These are phyloP conservation scores for Bathelium albidoporum DNA, from an alignment of 495 filamentous ascomycete genomes.

Conservation along the genomic window DNA sequence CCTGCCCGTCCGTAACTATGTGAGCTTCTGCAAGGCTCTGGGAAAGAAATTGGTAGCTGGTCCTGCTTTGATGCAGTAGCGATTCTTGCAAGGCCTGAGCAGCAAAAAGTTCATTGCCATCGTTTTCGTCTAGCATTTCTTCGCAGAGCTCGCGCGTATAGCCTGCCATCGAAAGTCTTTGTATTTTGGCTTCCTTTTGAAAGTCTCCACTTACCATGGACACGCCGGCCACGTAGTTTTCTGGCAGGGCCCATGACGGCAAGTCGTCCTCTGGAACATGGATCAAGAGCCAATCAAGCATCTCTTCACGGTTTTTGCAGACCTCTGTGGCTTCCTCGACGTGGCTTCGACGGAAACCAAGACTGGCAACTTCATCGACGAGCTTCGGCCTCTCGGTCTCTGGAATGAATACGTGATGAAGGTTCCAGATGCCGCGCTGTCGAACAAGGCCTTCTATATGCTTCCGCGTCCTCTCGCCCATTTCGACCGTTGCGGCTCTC, in stretches of 20 bases:
- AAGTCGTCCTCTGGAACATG: conserved; percentile 96
- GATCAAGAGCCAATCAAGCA: conserved; percentile 84
- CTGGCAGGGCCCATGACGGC: conserved; percentile 79
- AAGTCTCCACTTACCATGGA: conserved; percentile 71
- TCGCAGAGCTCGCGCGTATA: conserved; percentile 78
- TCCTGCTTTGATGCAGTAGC: conserved; percentile 33
- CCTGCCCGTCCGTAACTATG: neutral
- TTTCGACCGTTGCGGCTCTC: conserved; percentile 77
- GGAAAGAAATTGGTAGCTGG: neutral
- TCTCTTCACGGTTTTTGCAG: conserved; percentile 88
- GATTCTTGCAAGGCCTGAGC: conserved; percentile 68
- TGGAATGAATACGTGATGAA: conserved; percentile 55
- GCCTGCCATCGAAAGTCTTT: conserved; percentile 68
- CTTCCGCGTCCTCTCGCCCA: conserved; percentile 66
- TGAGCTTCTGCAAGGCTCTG: neutral
- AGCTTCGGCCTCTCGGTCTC: conserved; percentile 45
- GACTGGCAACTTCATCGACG: conserved; percentile 57
- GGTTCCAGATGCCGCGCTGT: conserved; percentile 76
- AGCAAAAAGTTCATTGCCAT: conserved; percentile 65
- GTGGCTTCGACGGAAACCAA: conserved; percentile 82
- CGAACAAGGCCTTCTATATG: conserved; percentile 71
- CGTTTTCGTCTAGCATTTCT: conserved; percentile 54
- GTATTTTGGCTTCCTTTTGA: conserved; percentile 65
- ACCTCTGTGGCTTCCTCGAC: conserved; percentile 76
- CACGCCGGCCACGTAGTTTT: conserved; percentile 79